Conservation (phyloP, 768 basidiomycete species). For the Leucocoprinus leucothites region DNA sequence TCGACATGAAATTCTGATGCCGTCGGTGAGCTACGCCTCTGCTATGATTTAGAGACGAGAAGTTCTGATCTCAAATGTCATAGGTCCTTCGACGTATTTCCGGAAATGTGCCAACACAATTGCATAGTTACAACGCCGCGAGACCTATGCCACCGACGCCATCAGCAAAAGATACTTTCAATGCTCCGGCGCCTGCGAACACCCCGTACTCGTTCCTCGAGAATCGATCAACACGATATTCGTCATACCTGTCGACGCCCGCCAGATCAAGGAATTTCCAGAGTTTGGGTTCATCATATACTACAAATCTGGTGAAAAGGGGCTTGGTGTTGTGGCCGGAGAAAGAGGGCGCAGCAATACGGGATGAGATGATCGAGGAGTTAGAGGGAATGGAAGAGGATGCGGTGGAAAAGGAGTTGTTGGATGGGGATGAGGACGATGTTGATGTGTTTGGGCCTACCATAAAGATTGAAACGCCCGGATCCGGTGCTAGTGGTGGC, state of each 20-base stretch:
- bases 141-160: slow-evolving; percentile 28
- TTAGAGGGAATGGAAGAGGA: slow-evolving; percentile 11
- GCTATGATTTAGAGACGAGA: neutral
- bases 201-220: slow-evolving; percentile 9
- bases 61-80: neutral
- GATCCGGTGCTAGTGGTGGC: neutral
- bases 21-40: slow-evolving; percentile 43
- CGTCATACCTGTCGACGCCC: slow-evolving; percentile 34
- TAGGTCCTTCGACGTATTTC: slow-evolving; percentile 37
- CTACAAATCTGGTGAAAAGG: slow-evolving; percentile 43
- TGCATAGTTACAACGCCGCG: slow-evolving; percentile 41
- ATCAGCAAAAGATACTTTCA: neutral
- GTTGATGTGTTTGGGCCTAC: slow-evolving; percentile 11
- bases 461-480: neutral
- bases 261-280: slow-evolving; percentile 35
- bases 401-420: slow-evolving; percentile 9
- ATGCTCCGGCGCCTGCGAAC: neutral
- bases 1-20: slow-evolving; percentile 47
- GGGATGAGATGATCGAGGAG: slow-evolving; percentile 6
- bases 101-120: slow-evolving; percentile 22
- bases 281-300: slow-evolving; percentile 44
- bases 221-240: slow-evolving; percentile 33
- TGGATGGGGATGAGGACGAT: slow-evolving; percentile 5
- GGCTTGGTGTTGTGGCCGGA: slow-evolving; percentile 49
- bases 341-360: slow-evolving; percentile 6